Base-by-base conservation (phyloP, 2,329 filamentous ascomycete genomes). In the Colletotrichum nymphaeae region DNA sequence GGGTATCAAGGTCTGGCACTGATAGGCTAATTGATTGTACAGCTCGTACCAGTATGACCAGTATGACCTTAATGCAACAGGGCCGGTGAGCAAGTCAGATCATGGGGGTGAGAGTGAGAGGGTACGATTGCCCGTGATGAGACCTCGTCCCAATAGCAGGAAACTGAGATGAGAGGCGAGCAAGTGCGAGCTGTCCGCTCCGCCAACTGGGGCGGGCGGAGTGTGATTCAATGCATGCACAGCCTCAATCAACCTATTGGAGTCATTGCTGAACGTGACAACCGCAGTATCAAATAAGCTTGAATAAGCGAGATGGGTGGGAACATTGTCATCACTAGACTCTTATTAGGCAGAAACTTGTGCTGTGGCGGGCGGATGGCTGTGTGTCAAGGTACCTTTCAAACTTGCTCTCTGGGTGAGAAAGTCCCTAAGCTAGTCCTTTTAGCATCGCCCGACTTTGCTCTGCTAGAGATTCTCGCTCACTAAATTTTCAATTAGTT, bases 291-390 rank as follows among this genome's bases (percentile, higher is more conserved):
- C 22, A 35, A 57, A 28, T 65, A 65, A 65, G 63, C 63, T 65
- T 65, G 63, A 65, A 65, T 65, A 57, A 42, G 63, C 63, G 63
- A 57, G 35, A 22, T 49, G 35, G 42, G 19, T 12, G 30, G 49
- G 24, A 3, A 37, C 59, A 30, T 22, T 16, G 42, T 28, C 22
- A 22, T n/a, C 52, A 32, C 11, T 5, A 52, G 12, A 49, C 26
- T 32, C 28, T 22, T 24, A 46, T 57, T 57, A 65, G 63, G 63
- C 63, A 65, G 63, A 65, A 56, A 56, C 62, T 30, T 37, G 24
- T 24, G 16, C 37, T 30, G 32, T 46, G 46, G 28, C 46, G n/a
- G 16, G n/a, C 12, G 19, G n/a, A 28, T 55, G 30, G 59, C 59
- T 63, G 59, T n/a, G 59, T 22, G 19, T 26, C 59, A 49, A 30